A percentile compares a stretch with the other conserved stretches of the same genome.
phyloP scores from a whole-genome alignment of 352 stramenopile species.

The Globisporangium acanthophoron region DNA sequence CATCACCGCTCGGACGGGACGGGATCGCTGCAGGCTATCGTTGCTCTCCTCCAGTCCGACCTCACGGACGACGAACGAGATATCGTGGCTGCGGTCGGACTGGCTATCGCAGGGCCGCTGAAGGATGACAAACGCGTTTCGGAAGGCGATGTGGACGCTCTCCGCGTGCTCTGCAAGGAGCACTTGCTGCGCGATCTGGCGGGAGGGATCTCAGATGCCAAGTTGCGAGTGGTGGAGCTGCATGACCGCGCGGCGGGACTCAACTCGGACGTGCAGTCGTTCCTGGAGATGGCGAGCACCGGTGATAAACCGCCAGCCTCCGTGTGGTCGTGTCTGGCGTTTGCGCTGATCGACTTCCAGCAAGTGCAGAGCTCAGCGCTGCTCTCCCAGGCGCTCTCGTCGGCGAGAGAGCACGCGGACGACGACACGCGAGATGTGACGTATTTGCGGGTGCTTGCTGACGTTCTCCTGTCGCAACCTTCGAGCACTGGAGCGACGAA shows the following conservation, averaged over 20 bases:
- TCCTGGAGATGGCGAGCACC: constrained; percentile 23
- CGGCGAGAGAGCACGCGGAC: neutral
- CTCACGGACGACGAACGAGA: neutral
- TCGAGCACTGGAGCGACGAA: constrained; percentile 5
- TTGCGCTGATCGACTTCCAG: constrained; percentile 35
- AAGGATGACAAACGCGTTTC: constrained; percentile 5
- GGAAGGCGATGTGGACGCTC: neutral
- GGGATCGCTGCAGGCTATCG: constrained; percentile 1
- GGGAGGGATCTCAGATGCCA: constrained; percentile 2
- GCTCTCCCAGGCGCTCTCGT: constrained; percentile 1
- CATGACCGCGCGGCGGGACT: constrained; percentile 25
- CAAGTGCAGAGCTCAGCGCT: constrained; percentile 3
- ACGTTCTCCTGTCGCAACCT: constrained; percentile 23
- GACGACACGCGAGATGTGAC: constrained; percentile 25
- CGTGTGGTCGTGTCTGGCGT: constrained; percentile 21
- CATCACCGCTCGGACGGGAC: constrained; percentile 6
- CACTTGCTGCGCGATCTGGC: constrained; percentile 15
- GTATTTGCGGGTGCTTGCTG: constrained; percentile 21
- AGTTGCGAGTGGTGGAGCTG: constrained; percentile 32
- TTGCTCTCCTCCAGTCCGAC: constrained; percentile 4
- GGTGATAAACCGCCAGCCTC: constrained; percentile 15
- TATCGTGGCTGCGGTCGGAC: constrained; percentile 15
- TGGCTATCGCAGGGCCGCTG: constrained; percentile 32
- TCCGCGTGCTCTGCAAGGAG: constrained; percentile 25
- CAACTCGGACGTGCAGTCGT: constrained; percentile 17